Evolutionary conservation across 306 rosid genomes (phyloP).

Genomic region (Inga laurina): DNA sequence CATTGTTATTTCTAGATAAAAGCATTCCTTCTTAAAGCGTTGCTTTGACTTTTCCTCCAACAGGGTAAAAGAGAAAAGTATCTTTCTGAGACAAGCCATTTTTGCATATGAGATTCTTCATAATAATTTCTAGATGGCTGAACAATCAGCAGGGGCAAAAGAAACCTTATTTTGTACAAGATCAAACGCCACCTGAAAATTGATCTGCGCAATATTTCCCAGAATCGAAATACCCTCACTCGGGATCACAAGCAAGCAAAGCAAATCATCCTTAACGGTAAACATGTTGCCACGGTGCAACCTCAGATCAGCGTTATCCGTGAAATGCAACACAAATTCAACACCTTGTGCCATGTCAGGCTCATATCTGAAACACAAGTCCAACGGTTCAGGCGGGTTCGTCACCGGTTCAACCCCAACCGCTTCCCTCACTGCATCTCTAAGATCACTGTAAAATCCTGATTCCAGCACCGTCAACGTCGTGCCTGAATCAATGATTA

Average conservation of each 20-base stretch:
- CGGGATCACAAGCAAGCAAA: background rate
- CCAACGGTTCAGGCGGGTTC: background rate
- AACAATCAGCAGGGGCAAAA: slow-evolving; percentile 19
- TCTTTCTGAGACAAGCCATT: background rate
- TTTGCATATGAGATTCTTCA: background rate
- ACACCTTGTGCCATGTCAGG: background rate
- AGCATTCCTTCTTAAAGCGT: background rate
- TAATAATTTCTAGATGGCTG: background rate
- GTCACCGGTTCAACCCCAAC: background rate
- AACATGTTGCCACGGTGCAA: background rate
- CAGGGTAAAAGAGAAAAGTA: background rate
- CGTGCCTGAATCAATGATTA: background rate
- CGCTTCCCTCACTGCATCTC: background rate
- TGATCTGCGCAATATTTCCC: slow-evolving; percentile 1
- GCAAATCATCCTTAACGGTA: background rate
- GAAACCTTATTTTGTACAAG: background rate
- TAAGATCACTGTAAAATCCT: background rate
- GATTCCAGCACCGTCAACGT: background rate
- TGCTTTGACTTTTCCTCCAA: background rate
- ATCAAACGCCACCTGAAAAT: slow-evolving; percentile 11
- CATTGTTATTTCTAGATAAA: background rate
- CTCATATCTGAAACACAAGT: background rate
- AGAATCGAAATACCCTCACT: background rate
- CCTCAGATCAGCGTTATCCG: background rate
- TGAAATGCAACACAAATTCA: slow-evolving; percentile 2